Evolutionary conservation across 1,284 basidiomycete genomes (phyloP).

Genomic region (Mycocalia duriaeana): DNA sequence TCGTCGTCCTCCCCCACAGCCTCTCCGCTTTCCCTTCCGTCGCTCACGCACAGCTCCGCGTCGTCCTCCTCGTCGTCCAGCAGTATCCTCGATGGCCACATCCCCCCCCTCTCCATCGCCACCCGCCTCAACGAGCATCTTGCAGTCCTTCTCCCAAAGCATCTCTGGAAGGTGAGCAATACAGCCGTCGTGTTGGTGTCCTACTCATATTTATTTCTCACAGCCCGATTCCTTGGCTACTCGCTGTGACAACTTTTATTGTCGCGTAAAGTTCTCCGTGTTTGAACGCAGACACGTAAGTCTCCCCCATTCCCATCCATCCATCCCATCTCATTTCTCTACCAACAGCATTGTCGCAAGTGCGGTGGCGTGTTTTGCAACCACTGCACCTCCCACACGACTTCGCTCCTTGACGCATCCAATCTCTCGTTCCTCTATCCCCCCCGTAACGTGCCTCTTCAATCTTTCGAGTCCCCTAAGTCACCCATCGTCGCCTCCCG

Average conservation of each 20-base stretch:
- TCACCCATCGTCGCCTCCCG: conserved; percentile 45
- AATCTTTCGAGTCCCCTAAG: conserved; percentile 45
- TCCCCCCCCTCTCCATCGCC: conserved; percentile 8
- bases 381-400: conserved; percentile 50
- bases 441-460: conserved; percentile 56
- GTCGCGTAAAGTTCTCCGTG: conserved; percentile 56
- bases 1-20: conserved; percentile 6
- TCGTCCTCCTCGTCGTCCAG: conserved; percentile 23
- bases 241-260: conserved; percentile 67
- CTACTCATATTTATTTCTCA: conserved; percentile 13
- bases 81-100: conserved; percentile 15
- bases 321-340: conserved; percentile 7
- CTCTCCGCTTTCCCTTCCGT: conserved; percentile 19
- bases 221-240: conserved; percentile 59
- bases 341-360: conserved; percentile 66
- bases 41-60: conserved; percentile 19
- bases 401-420: conserved; percentile 63
- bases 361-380: conserved; percentile 73
- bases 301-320: conserved; percentile 12
- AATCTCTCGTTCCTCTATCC: conserved; percentile 63
- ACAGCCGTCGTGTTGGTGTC: conserved; percentile 10
- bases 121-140: conserved; percentile 61
- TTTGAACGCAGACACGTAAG: conserved; percentile 69
- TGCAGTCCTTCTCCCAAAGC: conserved; percentile 64
- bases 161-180: conserved; percentile 76